Conservation (phyloP, 2,329 filamentous ascomycete species). For the Diaporthe velutina region DNA sequence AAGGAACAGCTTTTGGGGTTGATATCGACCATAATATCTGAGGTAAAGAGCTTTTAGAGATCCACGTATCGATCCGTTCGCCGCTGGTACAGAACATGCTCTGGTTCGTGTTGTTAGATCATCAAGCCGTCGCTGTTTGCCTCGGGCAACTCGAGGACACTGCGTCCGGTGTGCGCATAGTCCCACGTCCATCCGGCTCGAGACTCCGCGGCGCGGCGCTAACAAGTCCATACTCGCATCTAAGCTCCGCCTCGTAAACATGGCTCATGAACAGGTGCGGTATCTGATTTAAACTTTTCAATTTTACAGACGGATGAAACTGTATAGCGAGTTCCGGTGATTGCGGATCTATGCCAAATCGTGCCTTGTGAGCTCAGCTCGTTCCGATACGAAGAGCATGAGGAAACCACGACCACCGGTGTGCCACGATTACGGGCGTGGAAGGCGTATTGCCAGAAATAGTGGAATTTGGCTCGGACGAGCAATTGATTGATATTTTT, state of each 20-base stretch:
- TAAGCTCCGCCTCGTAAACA: too few relatives aligned
- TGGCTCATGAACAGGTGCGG: neutral
- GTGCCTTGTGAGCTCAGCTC: neutral
- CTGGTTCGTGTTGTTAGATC: too few relatives aligned
- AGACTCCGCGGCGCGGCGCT: neutral
- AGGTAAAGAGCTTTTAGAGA: neutral
- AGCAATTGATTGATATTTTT: neutral
- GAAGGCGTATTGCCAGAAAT: neutral
- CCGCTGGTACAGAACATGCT: too few relatives aligned
- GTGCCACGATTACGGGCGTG: too few relatives aligned
- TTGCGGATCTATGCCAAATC: neutral
- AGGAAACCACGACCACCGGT: neutral
- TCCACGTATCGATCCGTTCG: neutral
- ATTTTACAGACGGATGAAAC: neutral
- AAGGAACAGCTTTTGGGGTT: neutral
- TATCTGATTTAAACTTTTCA: accelerated
- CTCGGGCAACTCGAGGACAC: too few relatives aligned
- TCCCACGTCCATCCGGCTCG: neutral
- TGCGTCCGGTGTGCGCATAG: neutral
- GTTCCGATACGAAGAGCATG: neutral
- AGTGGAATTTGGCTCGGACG: neutral
- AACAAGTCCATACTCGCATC: neutral
- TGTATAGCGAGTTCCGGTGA: neutral
- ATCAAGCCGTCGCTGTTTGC: too few relatives aligned
- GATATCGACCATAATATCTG: neutral